Conservation (phyloP, 768 basidiomycete genomes). For the Arthromyces matolae region DNA sequence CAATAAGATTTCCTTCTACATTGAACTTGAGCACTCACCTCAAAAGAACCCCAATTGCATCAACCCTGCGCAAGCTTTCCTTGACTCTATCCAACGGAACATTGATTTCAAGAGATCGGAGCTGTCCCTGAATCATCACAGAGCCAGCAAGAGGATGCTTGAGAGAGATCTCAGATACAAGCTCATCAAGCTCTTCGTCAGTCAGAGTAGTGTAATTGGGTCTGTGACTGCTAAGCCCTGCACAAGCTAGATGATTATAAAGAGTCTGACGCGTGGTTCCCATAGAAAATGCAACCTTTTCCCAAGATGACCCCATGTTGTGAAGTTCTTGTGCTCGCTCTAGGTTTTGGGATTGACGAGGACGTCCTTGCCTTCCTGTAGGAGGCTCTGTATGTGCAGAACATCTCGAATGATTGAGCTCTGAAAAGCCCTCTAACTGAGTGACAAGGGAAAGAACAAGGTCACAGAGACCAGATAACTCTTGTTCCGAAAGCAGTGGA, state of each 20-base stretch:
- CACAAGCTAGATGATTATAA: conserved; percentile 16
- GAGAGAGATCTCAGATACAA: conserved; percentile 15
- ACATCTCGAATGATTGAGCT: background rate
- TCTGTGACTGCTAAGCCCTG: background rate
- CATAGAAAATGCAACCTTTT: conserved; percentile 19
- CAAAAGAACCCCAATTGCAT: conserved; percentile 25
- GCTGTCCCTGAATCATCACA: conserved; percentile 25
- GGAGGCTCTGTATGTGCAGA: background rate
- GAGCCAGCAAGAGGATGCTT: conserved; percentile 26
- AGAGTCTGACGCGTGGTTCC: conserved; percentile 17
- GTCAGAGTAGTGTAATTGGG: conserved; percentile 4
- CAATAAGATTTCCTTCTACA: too few relatives aligned
- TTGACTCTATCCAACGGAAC: conserved; percentile 20
- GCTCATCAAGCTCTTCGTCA: conserved; percentile 19
- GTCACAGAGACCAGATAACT: background rate
- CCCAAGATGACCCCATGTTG: conserved; percentile 23
- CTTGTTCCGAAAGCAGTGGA: background rate
- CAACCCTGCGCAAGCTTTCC: conserved; percentile 26
- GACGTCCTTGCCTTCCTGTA: background rate
- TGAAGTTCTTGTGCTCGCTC: conserved; percentile 19
- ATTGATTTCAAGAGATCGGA: conserved; percentile 21
- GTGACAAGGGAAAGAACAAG: background rate
- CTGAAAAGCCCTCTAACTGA: too few relatives aligned
- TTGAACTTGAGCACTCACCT: conserved; percentile 14
- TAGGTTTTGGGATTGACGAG: conserved; percentile 13